Conservation (phyloP, 2,329 filamentous ascomycete genomes). For the Penicillium concentricum region DNA sequence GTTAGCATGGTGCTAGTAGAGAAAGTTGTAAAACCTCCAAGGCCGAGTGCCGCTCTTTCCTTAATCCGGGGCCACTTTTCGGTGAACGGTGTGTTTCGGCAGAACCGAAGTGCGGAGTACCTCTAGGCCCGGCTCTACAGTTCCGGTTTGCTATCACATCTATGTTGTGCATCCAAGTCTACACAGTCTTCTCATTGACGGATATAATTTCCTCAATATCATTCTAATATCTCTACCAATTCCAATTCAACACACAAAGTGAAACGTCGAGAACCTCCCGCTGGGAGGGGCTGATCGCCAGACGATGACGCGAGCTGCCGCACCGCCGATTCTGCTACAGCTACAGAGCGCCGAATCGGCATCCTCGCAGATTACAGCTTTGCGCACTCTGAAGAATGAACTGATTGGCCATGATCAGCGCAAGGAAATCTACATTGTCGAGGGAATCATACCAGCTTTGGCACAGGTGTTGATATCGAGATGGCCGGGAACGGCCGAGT, state of each 20-base stretch:
- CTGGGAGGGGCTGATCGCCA: constrained; percentile 32
- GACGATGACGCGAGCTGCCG: constrained; percentile 57
- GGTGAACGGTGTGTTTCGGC: not conserved
- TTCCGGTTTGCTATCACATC: constrained; percentile 1
- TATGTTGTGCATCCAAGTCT: not conserved
- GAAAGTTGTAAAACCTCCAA: too few relatives aligned
- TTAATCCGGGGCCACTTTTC: not conserved
- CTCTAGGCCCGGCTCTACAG: constrained; percentile 1
- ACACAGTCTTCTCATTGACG: not conserved
- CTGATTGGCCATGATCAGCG: constrained; percentile 82
- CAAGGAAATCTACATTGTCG: constrained; percentile 74
- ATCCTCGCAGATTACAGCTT: constrained; percentile 50
- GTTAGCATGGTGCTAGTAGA: too few relatives aligned
- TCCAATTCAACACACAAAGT: not conserved
- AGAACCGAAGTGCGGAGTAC: constrained; percentile 4
- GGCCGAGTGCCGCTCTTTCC: not conserved
- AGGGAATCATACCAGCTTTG: constrained; percentile 62
- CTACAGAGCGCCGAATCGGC: constrained; percentile 54
- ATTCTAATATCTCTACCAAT: not conserved
- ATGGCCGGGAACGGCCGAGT: constrained; percentile 37
- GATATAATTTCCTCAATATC: not conserved
- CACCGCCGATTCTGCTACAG: constrained; percentile 56
- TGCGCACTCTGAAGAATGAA: constrained; percentile 81
- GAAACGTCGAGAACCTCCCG: constrained; percentile 13
- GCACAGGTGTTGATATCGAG: constrained; percentile 48